Evolutionary conservation across 208 protist genomes (phyloP), one percentile per base, ranked within the genome.

Genomic region (Crithidia bombi): DNA sequence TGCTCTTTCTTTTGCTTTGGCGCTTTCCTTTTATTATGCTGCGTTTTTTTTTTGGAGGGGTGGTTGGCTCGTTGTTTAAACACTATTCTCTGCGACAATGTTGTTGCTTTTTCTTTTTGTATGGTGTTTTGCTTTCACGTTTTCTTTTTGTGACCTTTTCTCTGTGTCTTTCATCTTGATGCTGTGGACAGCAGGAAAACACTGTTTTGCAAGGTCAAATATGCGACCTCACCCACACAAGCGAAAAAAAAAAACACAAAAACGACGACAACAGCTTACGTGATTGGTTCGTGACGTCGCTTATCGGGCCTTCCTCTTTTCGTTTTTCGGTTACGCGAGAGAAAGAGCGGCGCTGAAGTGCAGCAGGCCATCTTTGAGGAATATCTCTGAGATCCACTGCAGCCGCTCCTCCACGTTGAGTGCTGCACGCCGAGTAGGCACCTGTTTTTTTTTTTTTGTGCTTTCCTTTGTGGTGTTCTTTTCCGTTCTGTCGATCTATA

Each of bases 141-240:
- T 59, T 63, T 69, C 74, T 62, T 74, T 21, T 21, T 55, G 47
- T 30, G 50, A n/a, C 23, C 5, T 56, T 36, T 56, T 56, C 15
- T 54, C 15, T 54, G 23, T 26, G 5, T 5, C 47, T 54, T 54
- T 32, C 32, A 14, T 4, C 6, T 30, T 15, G 25, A 32, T 54
- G 9, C 32, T 54, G n/a, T 5, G 5, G 17, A 54, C 36, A 7
- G 14, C 11, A 17, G 5, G 23, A 17, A 54, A 32, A 32, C 9
- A 17, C n/a, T 32, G 3, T 3, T 54, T 54, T 54, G 47, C 47
- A 17, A 10, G 47, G 47, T 54, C 47, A 54, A 32, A 32, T 54
- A 54, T 32, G 15, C 47, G 47, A 54, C 47, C 47, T 32, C 32
- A 43, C 38, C 38, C 10, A 43, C 12, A 1, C 17, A 66, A 35